These are phyloP conservation scores for Eutreptiella sp. DNA, from an alignment of 208 protist species.

Conservation along the genomic window DNA sequence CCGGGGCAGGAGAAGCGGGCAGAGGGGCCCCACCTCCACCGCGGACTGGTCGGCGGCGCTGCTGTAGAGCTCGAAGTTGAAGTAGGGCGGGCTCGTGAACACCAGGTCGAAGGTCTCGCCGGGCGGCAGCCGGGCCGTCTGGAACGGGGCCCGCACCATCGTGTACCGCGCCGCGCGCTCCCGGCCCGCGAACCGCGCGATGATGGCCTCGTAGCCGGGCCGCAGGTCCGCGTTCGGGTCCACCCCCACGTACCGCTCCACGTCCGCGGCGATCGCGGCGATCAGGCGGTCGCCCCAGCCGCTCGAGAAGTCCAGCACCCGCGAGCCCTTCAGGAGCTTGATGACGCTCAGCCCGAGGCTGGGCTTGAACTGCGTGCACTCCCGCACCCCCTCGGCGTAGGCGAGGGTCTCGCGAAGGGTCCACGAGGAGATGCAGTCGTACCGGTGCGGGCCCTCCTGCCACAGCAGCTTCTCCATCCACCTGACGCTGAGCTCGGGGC, in stretches of 20 bases:
- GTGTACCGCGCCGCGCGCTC: neutral
- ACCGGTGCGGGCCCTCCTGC: neutral
- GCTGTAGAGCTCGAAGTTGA: slow-evolving; percentile 38
- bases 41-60: neutral
- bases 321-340: slow-evolving; percentile 11
- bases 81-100: slow-evolving; percentile 42
- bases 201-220: slow-evolving; percentile 25
- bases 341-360: slow-evolving; percentile 20
- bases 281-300: slow-evolving; percentile 35
- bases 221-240: slow-evolving; percentile 28
- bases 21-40: too few relatives aligned
- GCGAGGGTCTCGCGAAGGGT: slow-evolving; percentile 1
- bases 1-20: too few relatives aligned
- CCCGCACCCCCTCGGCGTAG: slow-evolving; percentile 25
- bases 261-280: slow-evolving; percentile 21
- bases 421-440: neutral
- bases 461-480: neutral
- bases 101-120: slow-evolving; percentile 34
- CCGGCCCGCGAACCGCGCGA: neutral
- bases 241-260: slow-evolving; percentile 17
- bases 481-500: neutral
- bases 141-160: slow-evolving; percentile 29
- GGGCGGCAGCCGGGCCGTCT: slow-evolving; percentile 16
- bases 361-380: slow-evolving; percentile 38
- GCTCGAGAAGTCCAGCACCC: slow-evolving; percentile 27